Base-by-base conservation (phyloP, 371 early-diverging fungal species). In the Mucor saturninus region DNA sequence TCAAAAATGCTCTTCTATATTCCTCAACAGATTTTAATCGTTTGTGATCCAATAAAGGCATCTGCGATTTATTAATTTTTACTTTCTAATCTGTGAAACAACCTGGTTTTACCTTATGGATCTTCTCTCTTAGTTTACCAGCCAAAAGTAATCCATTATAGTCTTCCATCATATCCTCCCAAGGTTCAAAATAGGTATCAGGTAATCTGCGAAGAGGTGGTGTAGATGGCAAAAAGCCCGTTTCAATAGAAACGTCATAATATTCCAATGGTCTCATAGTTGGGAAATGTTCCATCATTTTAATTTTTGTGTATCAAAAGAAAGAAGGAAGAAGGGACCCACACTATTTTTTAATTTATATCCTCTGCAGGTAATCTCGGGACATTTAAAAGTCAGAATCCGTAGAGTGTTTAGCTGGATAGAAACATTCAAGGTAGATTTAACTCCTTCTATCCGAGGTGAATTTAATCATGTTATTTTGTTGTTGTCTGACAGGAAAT, bases 211-310 rank as follows among this genome's bases (percentile, higher is more conserved):
- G 71, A 54, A 95, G 79, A 40, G 93, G 93, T 29, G 91, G 91
- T 35, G 83, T 83, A 26, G 80, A 66, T 2, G 96, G 97, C 35
- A 97, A 75, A 75, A 98, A 98, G 0, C 98, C 98, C n/a, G 89
- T 90, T 29, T 74, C 65, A 2, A 93, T 89, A 50, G 88, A 86
- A 62, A 97, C 89, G 68, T 92, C 95, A 76, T 94, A 95, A 65
- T 94, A 91, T 65, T 87, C 78, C 32, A 93, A 81, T 50, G 77
- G 54, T 45, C 73, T 78, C 66, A 85, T 76, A 39, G 13, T 49
- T 10, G 37, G 14, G 9, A 39, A 54, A 21, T 48, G 46, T 40
- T 59, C 29, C 58, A 53, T 64, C 8, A 31, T 61, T 14, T 5
- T 28, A 11, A 30, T 9, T 35, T 15, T 32, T 15, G 6, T 26